These are phyloP conservation scores for Seminavis robusta DNA, from an alignment of 108 stramenopile genomes.

Conservation along the genomic window DNA sequence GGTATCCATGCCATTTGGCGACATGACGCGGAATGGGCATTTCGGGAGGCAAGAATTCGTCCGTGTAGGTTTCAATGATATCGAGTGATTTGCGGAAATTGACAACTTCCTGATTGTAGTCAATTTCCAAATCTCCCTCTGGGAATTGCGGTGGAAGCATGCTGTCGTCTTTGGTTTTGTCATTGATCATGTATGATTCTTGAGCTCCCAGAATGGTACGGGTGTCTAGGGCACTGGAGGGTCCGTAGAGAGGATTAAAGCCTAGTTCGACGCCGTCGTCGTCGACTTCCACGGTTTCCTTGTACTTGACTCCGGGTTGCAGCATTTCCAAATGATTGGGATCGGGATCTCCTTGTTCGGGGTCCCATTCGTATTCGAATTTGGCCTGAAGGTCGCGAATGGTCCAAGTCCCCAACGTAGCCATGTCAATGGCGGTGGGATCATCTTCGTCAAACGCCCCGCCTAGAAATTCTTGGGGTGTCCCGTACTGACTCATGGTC, in stretches of 20 bases:
- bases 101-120: constrained; percentile 56
- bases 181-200: constrained; percentile 75
- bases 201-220: constrained; percentile 62
- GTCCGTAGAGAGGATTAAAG: constrained; percentile 73
- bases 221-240: constrained; percentile 70
- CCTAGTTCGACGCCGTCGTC: constrained; percentile 81
- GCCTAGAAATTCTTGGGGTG: constrained; percentile 21
- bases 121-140: constrained; percentile 58
- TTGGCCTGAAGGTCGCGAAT: constrained; percentile 46
- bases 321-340: constrained; percentile 39
- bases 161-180: constrained; percentile 45
- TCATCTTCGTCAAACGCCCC: constrained; percentile 41
- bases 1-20: constrained; percentile 83
- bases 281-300: constrained; percentile 42
- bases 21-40: constrained; percentile 65
- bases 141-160: constrained; percentile 55
- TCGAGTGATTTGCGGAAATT: constrained; percentile 65
- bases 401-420: constrained; percentile 63
- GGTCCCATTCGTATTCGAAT: constrained; percentile 80
- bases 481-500: constrained; percentile 30
- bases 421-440: constrained; percentile 61
- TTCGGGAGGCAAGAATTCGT: constrained; percentile 49
- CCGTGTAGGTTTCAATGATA: constrained; percentile 73
- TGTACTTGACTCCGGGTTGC: constrained; percentile 18
- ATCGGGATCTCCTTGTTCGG: constrained; percentile 46